phyloP scores from a whole-genome alignment of 1,284 basidiomycete species.

The Fistulinella cinereoalba region DNA sequence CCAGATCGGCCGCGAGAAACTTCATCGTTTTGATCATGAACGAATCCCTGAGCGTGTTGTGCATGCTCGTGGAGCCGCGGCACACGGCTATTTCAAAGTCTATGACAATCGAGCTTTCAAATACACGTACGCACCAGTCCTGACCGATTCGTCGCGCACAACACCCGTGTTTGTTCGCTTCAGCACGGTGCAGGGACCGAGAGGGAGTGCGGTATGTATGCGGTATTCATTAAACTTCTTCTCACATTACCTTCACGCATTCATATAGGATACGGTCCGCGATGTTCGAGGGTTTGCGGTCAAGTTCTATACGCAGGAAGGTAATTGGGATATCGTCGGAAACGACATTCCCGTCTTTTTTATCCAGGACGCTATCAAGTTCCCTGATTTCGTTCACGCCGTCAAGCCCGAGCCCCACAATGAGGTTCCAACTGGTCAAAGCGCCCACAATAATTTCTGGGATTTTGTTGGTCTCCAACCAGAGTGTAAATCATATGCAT shows the following conservation, averaged over 20 bases:
- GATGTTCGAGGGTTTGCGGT: constrained; percentile 84
- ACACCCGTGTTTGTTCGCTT: constrained; percentile 81
- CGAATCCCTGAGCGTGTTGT: constrained; percentile 77
- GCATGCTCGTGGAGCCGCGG: constrained; percentile 80
- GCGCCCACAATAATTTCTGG: constrained; percentile 84
- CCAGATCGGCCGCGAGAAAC: constrained; percentile 67
- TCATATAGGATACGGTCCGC: constrained; percentile 64
- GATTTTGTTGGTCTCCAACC: constrained; percentile 70
- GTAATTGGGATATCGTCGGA: constrained; percentile 82
- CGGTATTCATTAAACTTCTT: not conserved
- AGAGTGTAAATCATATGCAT: constrained; percentile 43
- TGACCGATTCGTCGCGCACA: constrained; percentile 67
- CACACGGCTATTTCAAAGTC: constrained; percentile 78
- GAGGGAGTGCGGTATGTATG: constrained; percentile 60
- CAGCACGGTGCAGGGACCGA: constrained; percentile 75
- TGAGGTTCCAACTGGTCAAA: constrained; percentile 63
- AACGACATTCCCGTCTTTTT: constrained; percentile 83
- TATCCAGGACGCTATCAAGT: constrained; percentile 82
- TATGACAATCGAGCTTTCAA: constrained; percentile 61
- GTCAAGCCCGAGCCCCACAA: constrained; percentile 80
- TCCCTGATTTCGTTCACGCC: constrained; percentile 79
- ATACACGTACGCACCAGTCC: constrained; percentile 63
- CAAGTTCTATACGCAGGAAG: constrained; percentile 78
- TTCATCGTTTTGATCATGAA: constrained; percentile 79
- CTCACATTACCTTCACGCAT: not conserved